phyloP scores from a whole-genome alignment of 2,329 filamentous ascomycete species.

The Aspergillus proliferans region DNA sequence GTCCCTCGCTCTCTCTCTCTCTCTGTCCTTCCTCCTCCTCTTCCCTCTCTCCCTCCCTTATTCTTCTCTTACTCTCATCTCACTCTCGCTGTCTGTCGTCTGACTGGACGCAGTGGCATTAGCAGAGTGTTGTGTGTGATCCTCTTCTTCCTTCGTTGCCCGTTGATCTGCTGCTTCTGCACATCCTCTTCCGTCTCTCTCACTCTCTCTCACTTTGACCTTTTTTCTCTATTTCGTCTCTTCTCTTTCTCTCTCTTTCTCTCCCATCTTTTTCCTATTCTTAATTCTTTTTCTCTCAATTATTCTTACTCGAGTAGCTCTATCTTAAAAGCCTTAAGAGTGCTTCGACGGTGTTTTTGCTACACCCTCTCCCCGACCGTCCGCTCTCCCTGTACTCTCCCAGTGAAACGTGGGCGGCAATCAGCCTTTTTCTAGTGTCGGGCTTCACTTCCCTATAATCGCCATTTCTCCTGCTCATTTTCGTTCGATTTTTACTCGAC shows the following conservation, averaged over 20 bases:
- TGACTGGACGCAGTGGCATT: too few relatives aligned
- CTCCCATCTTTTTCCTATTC: neutral
- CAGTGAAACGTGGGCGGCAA: slow-evolving; percentile 1
- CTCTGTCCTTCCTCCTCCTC: too few relatives aligned
- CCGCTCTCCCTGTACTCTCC: neutral
- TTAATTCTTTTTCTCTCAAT: neutral
- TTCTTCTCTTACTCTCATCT: neutral
- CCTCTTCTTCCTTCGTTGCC: slow-evolving; percentile 3
- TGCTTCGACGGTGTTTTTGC: neutral
- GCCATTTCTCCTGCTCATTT: neutral
- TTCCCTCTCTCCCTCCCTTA: neutral
- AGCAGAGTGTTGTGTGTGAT: too few relatives aligned
- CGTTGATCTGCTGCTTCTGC: slow-evolving; percentile 1
- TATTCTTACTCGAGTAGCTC: neutral
- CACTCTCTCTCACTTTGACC: neutral
- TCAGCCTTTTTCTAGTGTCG: neutral
- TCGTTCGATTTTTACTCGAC: neutral
- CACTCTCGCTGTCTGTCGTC: too few relatives aligned
- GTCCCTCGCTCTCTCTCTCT: neutral
- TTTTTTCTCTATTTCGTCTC: neutral
- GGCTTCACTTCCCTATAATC: neutral
- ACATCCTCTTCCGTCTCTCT: neutral
- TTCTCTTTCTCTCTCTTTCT: neutral
- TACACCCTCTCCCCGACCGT: neutral
- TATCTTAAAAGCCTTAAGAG: too few relatives aligned